Percentiles rank a stretch among this genome's conserved stretches.
Conservation (phyloP, 1,284 basidiomycete genomes). For the Taiwanofungus camphoratus region DNA sequence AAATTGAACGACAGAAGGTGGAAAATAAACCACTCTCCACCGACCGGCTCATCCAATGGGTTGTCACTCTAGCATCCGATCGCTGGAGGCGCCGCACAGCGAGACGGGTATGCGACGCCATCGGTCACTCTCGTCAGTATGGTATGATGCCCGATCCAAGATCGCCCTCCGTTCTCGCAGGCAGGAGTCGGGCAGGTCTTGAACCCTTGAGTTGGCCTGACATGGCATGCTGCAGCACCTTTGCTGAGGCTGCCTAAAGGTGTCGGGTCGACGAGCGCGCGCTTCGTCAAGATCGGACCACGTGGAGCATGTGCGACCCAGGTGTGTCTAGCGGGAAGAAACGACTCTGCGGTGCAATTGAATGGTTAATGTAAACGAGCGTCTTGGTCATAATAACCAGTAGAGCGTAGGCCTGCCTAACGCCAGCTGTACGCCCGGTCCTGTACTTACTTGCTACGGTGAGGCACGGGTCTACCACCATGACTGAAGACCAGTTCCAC, state of each 20-base stretch:
- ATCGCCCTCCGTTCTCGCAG: constrained; percentile 62
- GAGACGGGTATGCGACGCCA: constrained; percentile 62
- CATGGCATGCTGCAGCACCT: too few relatives aligned
- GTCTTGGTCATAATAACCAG: constrained; percentile 75
- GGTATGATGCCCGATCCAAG: constrained; percentile 20
- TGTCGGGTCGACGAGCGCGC: too few relatives aligned
- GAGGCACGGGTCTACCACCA: too few relatives aligned
- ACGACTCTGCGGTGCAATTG: constrained; percentile 76
- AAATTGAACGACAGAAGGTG: too few relatives aligned
- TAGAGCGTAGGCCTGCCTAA: constrained; percentile 51
- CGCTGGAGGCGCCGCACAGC: constrained; percentile 74
- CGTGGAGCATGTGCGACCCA: too few relatives aligned
- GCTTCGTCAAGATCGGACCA: too few relatives aligned
- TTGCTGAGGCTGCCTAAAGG: too few relatives aligned
- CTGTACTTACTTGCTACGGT: too few relatives aligned
- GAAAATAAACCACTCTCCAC: too few relatives aligned
- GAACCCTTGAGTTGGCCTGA: too few relatives aligned
- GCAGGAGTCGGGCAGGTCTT: constrained; percentile 68
- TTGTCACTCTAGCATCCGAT: constrained; percentile 83
- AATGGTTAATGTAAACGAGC: constrained; percentile 72
- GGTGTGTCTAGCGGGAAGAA: constrained; percentile 41
- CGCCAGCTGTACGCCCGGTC: constrained; percentile 47
- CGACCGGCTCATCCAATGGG: too few relatives aligned
- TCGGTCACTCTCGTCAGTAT: constrained; percentile 10
- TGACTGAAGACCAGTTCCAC: too few relatives aligned